phyloP scores from a whole-genome alignment of 73 alveolate species.

The Uronychia binucleata region DNA sequence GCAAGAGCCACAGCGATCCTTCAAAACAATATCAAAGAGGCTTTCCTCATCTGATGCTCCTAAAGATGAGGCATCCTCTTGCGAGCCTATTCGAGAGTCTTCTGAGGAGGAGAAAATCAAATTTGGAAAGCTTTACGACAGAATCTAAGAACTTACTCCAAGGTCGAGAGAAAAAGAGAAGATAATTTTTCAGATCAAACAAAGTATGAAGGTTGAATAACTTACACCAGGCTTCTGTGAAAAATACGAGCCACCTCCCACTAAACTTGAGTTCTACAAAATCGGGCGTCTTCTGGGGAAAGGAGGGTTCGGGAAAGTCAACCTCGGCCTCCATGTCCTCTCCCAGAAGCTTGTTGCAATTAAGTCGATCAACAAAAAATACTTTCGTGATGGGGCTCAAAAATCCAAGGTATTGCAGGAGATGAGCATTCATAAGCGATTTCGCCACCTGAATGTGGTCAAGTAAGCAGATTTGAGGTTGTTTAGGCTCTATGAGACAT shows the following conservation, averaged over 20 bases:
- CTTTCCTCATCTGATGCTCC: neutral
- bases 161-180: too few relatives aligned
- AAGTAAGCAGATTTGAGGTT: too few relatives aligned
- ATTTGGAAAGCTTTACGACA: neutral
- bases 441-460: conserved; percentile 87
- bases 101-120: neutral
- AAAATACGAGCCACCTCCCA: too few relatives aligned
- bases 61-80: neutral
- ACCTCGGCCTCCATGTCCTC: conserved; percentile 52
- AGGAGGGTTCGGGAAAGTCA: neutral
- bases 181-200: too few relatives aligned
- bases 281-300: neutral
- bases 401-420: conserved; percentile 80
- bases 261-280: neutral
- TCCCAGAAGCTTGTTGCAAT: conserved; percentile 65
- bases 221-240: too few relatives aligned
- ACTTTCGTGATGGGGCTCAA: conserved; percentile 41
- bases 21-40: neutral
- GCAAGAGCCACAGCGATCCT: neutral
- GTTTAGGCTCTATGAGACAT: conserved; percentile 83
- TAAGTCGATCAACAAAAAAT: conserved; percentile 56
- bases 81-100: neutral
- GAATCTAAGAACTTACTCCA: too few relatives aligned
- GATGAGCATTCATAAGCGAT: conserved; percentile 79
- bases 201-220: too few relatives aligned